Percentiles rank a stretch among this genome's conserved stretches.
These are phyloP conservation scores for Pulchroboletus neoregius DNA, from an alignment of 1,284 basidiomycete species.

Conservation along the genomic window DNA sequence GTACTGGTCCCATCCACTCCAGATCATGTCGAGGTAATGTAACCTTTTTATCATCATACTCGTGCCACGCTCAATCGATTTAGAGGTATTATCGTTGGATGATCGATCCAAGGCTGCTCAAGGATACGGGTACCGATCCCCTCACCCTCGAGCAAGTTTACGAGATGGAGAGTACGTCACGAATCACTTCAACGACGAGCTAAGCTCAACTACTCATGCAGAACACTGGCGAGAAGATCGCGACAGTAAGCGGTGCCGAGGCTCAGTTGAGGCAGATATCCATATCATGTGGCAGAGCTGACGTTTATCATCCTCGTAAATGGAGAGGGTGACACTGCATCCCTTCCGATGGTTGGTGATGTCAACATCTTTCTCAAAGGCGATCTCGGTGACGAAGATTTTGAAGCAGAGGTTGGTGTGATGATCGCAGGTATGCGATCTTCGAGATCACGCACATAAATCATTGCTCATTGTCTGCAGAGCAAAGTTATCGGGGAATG, in stretches of 20 bases:
- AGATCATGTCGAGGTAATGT: conserved; percentile 61
- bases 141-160: conserved; percentile 82
- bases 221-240: conserved; percentile 84
- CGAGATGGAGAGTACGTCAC: conserved; percentile 81
- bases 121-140: conserved; percentile 84
- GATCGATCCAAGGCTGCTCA: conserved; percentile 69
- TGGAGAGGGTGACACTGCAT: conserved; percentile 36
- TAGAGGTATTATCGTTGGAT: conserved; percentile 94
- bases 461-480: conserved; percentile 34
- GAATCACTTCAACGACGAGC: background rate
- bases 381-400: conserved; percentile 40
- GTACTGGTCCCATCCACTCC: conserved; percentile 72
- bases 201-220: conserved; percentile 29
- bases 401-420: conserved; percentile 66
- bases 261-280: background rate
- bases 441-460: background rate
- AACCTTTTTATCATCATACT: background rate
- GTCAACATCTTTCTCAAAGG: conserved; percentile 87
- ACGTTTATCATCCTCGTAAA: conserved; percentile 84
- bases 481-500: conserved; percentile 55
- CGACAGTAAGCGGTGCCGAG: conserved; percentile 56
- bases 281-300: conserved; percentile 52
- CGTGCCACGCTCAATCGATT: background rate
- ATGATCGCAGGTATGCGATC: conserved; percentile 73
- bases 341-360: conserved; percentile 82